A percentile compares a stretch with the other conserved stretches of the same genome.
phyloP scores from a whole-genome alignment of 306 rosid genomes.

The Prunus armeniaca region DNA sequence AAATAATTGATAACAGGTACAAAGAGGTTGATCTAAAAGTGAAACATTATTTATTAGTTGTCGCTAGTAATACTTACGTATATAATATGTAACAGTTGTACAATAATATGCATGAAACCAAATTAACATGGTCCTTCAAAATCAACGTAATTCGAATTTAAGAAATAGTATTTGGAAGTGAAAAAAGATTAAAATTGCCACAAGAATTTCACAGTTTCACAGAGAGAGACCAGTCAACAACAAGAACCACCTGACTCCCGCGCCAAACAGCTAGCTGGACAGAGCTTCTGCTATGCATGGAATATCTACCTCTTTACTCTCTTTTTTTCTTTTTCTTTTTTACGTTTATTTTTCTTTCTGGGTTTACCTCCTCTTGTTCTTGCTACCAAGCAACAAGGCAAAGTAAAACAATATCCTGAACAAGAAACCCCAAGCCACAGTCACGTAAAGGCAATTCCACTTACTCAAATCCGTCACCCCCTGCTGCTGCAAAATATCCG shows the following conservation, averaged over 20 bases:
- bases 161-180: not conserved
- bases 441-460: conserved; percentile 81
- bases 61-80: not conserved
- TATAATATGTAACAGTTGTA: not conserved
- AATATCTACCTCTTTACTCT: too few relatives aligned
- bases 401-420: conserved; percentile 86
- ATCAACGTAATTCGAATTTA: not conserved
- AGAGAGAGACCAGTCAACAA: not conserved
- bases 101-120: not conserved
- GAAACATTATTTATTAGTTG: not conserved
- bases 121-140: not conserved
- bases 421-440: conserved; percentile 92
- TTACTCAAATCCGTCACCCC: conserved; percentile 71
- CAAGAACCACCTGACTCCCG: not conserved
- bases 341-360: rapidly evolving
- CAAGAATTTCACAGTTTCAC: not conserved
- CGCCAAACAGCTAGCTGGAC: not conserved
- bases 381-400: conserved; percentile 69
- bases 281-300: not conserved
- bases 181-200: not conserved
- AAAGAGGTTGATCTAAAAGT: not conserved
- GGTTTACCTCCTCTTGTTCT: conserved; percentile 74
- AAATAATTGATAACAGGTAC: too few relatives aligned
- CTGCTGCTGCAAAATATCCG: conserved; percentile 62
- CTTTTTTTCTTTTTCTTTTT: rapidly evolving